Conservation (phyloP, 805 yeast species). For the Wickerhamomyces hampshirensis region DNA sequence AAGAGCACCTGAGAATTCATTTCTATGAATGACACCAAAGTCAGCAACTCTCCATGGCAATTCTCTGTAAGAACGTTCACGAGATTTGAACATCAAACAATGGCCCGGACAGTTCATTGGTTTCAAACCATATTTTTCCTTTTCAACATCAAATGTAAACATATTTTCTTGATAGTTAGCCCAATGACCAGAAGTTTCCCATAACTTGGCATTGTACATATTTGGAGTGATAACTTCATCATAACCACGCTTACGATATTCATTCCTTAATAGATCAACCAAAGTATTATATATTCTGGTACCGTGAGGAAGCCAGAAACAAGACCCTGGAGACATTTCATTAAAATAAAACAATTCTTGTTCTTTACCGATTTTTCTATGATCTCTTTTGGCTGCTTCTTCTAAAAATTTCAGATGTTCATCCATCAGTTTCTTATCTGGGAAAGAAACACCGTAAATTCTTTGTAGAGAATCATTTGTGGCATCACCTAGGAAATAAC, state of each 20-base stretch:
- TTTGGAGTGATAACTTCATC: conserved; percentile 99
- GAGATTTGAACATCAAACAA: conserved; percentile 84
- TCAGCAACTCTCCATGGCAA: conserved; percentile 99
- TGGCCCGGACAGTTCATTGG: conserved; percentile 95
- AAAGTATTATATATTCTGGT: conserved; percentile 92
- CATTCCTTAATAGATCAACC: conserved; percentile 71
- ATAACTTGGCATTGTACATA: conserved; percentile 94
- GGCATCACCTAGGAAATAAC: conserved; percentile 92
- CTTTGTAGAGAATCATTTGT: conserved; percentile 94
- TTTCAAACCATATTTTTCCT: conserved; percentile 90
- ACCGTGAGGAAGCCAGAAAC: conserved; percentile 99
- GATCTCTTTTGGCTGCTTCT: conserved; percentile 95
- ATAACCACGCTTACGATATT: conserved; percentile 90
- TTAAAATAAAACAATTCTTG: conserved; percentile 94
- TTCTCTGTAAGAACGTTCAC: conserved; percentile 95
- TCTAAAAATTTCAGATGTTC: conserved; percentile 91
- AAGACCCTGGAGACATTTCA: conserved; percentile 96
- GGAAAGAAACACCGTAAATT: conserved; percentile 97
- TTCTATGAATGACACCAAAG: conserved; percentile 95
- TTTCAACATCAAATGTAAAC: conserved; percentile 96
- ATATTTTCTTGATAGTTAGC: conserved; percentile 94
- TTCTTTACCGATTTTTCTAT: conserved; percentile 92
- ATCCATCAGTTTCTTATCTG: conserved; percentile 94
- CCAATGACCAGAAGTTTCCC: conserved; percentile 99
- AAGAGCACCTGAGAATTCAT: conserved; percentile 93